Evolutionary conservation across 73 alveolate genomes (phyloP).

Genomic region (Paramecium pentaurelia): DNA sequence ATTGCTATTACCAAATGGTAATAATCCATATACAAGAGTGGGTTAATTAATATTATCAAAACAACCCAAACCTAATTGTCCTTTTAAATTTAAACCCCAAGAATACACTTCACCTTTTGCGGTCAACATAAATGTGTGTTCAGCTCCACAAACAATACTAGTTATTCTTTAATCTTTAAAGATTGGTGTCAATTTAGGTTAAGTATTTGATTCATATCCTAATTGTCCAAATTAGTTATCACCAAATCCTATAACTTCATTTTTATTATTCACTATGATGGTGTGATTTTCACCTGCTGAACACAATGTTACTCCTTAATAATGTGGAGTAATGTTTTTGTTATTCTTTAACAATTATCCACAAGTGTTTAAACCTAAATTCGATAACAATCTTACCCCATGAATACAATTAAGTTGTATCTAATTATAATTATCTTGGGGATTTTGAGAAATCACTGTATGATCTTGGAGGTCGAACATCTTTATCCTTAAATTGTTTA

Average conservation of each 20-base stretch:
- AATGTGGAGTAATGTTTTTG: constrained; percentile 15
- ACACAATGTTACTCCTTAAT: neutral
- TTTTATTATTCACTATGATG: constrained; percentile 50
- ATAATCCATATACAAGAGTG: constrained; percentile 30
- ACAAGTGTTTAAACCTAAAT: constrained; percentile 17
- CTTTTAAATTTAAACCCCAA: constrained; percentile 64
- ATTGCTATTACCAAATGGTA: constrained; percentile 57
- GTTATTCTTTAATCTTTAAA: constrained; percentile 57
- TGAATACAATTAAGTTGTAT: constrained; percentile 15
- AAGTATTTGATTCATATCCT: constrained; percentile 47
- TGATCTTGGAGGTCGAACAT: constrained; percentile 34
- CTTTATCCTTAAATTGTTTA: neutral
- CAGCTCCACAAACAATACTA: constrained; percentile 51
- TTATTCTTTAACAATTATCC: neutral
- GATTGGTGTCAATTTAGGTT: neutral
- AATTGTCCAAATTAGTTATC: constrained; percentile 50
- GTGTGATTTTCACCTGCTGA: constrained; percentile 64
- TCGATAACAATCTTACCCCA: constrained; percentile 14
- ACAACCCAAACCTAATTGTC: constrained; percentile 55
- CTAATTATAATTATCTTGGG: constrained; percentile 12
- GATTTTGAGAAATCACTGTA: constrained; percentile 40
- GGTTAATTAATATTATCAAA: constrained; percentile 50
- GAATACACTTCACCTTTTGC: constrained; percentile 61
- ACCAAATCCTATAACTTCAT: constrained; percentile 56
- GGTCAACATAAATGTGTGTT: constrained; percentile 52